These are phyloP conservation scores for Leucocoprinus sp. DNA, from an alignment of 768 basidiomycete species.

Conservation along the genomic window DNA sequence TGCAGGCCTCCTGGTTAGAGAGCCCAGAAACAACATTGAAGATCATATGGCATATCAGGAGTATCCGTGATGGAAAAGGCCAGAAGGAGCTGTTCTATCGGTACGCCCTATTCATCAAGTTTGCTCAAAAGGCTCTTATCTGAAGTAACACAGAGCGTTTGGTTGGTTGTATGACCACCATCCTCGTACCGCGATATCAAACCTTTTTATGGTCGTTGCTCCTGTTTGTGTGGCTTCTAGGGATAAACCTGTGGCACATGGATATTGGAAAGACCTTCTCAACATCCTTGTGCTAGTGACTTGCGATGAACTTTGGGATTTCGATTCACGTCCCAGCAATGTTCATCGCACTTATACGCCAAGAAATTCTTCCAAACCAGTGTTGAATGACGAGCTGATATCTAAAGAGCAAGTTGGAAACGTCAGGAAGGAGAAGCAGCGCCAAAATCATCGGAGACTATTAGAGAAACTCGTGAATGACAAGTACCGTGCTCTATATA, in stretches of 20 bases:
- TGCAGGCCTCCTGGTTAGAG: constrained; percentile 48
- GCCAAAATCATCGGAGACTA: constrained; percentile 27
- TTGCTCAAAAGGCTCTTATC: not conserved
- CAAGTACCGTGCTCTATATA: constrained; percentile 54
- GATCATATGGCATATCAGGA: constrained; percentile 60
- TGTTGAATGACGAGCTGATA: constrained; percentile 9
- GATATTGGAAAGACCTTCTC: constrained; percentile 72
- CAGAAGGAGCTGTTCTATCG: constrained; percentile 55
- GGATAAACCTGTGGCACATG: constrained; percentile 32
- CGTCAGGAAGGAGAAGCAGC: constrained; percentile 17
- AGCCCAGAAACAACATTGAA: constrained; percentile 51
- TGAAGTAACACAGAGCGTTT: constrained; percentile 31
- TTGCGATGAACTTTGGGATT: constrained; percentile 34
- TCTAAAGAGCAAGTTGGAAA: constrained; percentile 11
- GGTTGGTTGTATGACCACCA: constrained; percentile 66
- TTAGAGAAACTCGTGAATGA: constrained; percentile 31
- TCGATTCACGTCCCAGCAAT: constrained; percentile 12
- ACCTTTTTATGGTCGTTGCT: constrained; percentile 45
- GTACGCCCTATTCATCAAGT: constrained; percentile 19
- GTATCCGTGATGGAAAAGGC: constrained; percentile 63
- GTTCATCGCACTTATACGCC: constrained; percentile 25
- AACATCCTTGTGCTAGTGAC: constrained; percentile 59
- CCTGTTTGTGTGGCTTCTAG: constrained; percentile 36
- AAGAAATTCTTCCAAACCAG: constrained; percentile 11
- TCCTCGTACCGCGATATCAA: constrained; percentile 59